Percentiles rank a stretch among this genome's conserved stretches.
These are phyloP conservation scores for Smittium mucronatum DNA, from an alignment of 371 early-diverging fungal species.

Conservation along the genomic window DNA sequence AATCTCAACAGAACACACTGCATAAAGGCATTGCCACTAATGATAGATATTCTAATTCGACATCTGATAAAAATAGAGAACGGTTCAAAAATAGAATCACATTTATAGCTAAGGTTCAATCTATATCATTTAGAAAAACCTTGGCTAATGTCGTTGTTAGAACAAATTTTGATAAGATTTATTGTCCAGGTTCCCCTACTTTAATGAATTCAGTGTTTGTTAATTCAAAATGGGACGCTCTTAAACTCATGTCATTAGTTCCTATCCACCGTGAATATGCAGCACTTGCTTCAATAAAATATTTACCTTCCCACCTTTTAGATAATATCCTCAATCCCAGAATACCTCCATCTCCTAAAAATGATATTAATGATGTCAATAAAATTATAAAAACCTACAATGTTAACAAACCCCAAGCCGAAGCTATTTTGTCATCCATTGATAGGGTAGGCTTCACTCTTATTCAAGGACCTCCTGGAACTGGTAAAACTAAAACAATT, in stretches of 20 bases:
- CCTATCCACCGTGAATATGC: conserved; percentile 75
- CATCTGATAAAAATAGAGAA: conserved; percentile 14
- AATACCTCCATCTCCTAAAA: conserved; percentile 9
- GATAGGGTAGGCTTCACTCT: conserved; percentile 64
- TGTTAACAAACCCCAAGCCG: conserved; percentile 82
- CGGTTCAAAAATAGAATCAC: conserved; percentile 18
- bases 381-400: conserved; percentile 44
- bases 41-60: conserved; percentile 15
- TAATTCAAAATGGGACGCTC: conserved; percentile 33
- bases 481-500: conserved; percentile 87
- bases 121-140: conserved; percentile 33
- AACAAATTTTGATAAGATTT: conserved; percentile 37
- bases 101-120: conserved; percentile 48
- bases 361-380: conserved; percentile 22
- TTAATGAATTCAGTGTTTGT: conserved; percentile 15
- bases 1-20: background rate
- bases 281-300: conserved; percentile 51
- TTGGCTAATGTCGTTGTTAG: conserved; percentile 19
- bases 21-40: conserved; percentile 10
- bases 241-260: conserved; percentile 41
- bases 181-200: conserved; percentile 33
- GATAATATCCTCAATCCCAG: conserved; percentile 42
- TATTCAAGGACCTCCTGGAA: conserved; percentile 89
- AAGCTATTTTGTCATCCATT: conserved; percentile 62
- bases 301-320: conserved; percentile 40